Base-by-base conservation (phyloP, 306 rosid genomes). In the Inga laurina region DNA sequence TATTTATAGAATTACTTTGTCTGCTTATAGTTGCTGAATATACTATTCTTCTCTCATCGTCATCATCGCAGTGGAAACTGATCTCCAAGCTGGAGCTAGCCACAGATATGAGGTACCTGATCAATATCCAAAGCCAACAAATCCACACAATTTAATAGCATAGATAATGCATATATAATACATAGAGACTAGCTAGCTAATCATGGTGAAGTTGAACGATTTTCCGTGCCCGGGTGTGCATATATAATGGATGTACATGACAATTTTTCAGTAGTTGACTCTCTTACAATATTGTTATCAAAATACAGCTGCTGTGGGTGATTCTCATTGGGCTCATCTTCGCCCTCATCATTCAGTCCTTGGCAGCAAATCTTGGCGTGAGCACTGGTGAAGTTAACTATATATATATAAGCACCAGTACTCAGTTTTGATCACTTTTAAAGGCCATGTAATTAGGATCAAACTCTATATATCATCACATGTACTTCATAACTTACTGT, bases 291-390 rank as follows among this genome's bases (percentile, higher is more conserved):
- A 2, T 48, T 37, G 41, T 10, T 77, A 13, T 37, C 0, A 35
- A 27, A 51, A 7, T 78, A 61, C 97, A 95, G 98, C 89, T 92
- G 54, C 87, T 95, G 41, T 95, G 98, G 98, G 88, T 95, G 82
- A 78, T 95, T 75, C 94, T 95, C 3, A 77, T 93, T 77, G 98
- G 98, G 62, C 45, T 95, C 59, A 8, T 93, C 56, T 95, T 95
- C 83, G 97, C 98, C 0, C 98, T 93, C 80, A 91, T 95, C 21
- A 93, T 95, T 67, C 98, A 95, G 66, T 95, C 98, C 4, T 89
- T 95, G 5, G 87, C 98, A 51, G 98, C 98, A 65, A 95, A 95
- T 85, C 98, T 95, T 61, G 98, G 98, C 14, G 98, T 95, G 34
- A 86, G 78, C 81, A 95, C 98, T 0, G 97, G 98, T 93, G 84